Conservation (phyloP, 257 asterid species). For the Mitragyna speciosa region DNA sequence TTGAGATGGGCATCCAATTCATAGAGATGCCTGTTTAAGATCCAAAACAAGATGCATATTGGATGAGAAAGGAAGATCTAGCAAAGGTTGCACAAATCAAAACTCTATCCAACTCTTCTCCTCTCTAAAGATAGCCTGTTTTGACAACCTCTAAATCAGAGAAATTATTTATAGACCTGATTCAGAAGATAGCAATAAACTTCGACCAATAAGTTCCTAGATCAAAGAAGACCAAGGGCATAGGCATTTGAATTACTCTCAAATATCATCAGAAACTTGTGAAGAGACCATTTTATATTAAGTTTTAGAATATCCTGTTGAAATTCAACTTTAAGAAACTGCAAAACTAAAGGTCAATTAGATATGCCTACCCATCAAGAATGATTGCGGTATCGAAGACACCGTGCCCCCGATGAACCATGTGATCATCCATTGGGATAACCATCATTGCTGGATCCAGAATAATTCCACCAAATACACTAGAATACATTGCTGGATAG, state of each 20-base stretch:
- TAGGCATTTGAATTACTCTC: not conserved
- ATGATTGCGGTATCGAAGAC: constrained; percentile 82
- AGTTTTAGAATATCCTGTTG: not conserved
- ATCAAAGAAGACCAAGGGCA: not conserved
- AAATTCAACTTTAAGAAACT: not conserved
- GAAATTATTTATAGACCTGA: not conserved
- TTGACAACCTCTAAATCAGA: not conserved
- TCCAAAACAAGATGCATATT: not conserved
- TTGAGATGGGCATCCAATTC: constrained; percentile 74
- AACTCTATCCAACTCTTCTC: not conserved
- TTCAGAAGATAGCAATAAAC: not conserved
- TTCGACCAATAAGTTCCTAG: not conserved
- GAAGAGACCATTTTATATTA: not conserved
- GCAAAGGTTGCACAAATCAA: not conserved
- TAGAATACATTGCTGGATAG: constrained; percentile 89
- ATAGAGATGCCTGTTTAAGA: constrained; percentile 52
- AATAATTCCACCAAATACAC: constrained; percentile 74
- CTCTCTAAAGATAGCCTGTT: not conserved
- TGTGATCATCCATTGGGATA: constrained; percentile 86
- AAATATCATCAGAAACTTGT: not conserved
- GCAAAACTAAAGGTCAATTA: not conserved
- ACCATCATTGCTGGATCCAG: constrained; percentile 93
- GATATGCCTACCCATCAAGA: constrained; percentile 54
- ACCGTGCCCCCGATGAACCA: constrained; percentile 97
- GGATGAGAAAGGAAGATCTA: not conserved